phyloP scores from a whole-genome alignment of 164 flowering plant species.

The Warburgia ugandensis region DNA sequence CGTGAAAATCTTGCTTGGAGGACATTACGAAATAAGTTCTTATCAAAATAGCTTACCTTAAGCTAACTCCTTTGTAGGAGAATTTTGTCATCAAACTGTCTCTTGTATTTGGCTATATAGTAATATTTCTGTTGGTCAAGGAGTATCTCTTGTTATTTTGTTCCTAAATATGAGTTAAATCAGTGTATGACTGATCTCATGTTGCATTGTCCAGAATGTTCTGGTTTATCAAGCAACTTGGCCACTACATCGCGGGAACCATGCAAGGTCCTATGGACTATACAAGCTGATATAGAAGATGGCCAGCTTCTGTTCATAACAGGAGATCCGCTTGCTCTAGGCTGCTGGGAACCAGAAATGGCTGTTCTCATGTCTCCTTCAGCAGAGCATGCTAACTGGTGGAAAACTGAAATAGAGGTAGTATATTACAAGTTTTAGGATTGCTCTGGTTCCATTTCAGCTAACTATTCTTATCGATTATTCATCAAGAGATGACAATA shows the following conservation, averaged over 20 bases:
- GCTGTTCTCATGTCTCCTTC: constrained; percentile 52
- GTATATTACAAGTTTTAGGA: neutral
- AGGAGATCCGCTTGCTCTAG: constrained; percentile 48
- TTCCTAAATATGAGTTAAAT: neutral
- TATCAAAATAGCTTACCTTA: neutral
- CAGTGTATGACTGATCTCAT: neutral
- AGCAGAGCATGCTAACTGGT: constrained; percentile 37
- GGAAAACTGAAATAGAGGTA: constrained; percentile 64
- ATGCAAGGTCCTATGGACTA: constrained; percentile 45
- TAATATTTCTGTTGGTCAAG: too few species aligned
- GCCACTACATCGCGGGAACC: constrained; percentile 12
- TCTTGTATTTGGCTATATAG: too few species aligned
- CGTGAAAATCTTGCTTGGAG: neutral
- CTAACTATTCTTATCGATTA: neutral
- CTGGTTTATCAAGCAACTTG: constrained; percentile 25
- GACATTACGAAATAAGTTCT: neutral
- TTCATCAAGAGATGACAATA: neutral
- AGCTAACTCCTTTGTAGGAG: neutral
- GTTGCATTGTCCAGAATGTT: too few species aligned
- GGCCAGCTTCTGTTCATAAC: constrained; percentile 49
- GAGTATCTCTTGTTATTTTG: too few species aligned
- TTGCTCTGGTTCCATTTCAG: neutral
- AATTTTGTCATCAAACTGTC: too few species aligned
- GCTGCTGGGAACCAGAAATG: constrained; percentile 56
- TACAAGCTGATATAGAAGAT: constrained; percentile 55